These are phyloP conservation scores for Lactarius evosmus DNA, from an alignment of 768 basidiomycete species.

Conservation along the genomic window DNA sequence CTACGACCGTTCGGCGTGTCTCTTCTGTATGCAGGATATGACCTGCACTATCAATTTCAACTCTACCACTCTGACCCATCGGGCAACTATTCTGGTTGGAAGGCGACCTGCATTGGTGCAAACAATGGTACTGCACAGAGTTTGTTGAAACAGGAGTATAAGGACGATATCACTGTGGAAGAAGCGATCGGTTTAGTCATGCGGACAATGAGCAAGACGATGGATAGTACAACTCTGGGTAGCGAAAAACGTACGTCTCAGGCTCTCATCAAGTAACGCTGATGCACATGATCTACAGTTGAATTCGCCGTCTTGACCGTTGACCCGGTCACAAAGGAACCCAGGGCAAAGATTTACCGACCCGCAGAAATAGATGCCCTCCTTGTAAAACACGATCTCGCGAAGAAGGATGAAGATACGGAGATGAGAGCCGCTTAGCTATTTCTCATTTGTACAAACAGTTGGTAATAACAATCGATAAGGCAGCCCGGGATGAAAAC, in stretches of 20 bases:
- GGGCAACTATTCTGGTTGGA: constrained; percentile 98
- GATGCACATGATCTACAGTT: constrained; percentile 47
- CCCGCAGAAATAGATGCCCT: constrained; percentile 86
- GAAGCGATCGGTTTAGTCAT: constrained; percentile 91
- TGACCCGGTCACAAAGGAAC: constrained; percentile 70
- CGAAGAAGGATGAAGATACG: constrained; percentile 81
- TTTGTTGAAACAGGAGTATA: constrained; percentile 96
- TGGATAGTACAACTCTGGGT: constrained; percentile 96
- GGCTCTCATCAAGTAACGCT: constrained; percentile 14
- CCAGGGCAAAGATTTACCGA: constrained; percentile 88
- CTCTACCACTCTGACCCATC: constrained; percentile 98
- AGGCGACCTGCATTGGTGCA: constrained; percentile 97
- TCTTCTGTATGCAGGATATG: constrained; percentile 93
- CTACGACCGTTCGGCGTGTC: constrained; percentile 98
- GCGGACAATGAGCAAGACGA: constrained; percentile 98
- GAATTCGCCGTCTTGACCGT: constrained; percentile 94
- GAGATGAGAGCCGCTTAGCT: constrained; percentile 63
- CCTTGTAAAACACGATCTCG: constrained; percentile 72
- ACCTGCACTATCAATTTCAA: constrained; percentile 94
- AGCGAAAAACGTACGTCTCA: constrained; percentile 84
- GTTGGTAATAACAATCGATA: neutral
- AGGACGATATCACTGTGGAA: constrained; percentile 87
- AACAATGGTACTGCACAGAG: constrained; percentile 97
- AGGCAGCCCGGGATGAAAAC: neutral
- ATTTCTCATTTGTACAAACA: constrained; percentile 19